Conservation (phyloP, 2,329 filamentous ascomycete genomes). For the Talaromyces funiculosus region DNA sequence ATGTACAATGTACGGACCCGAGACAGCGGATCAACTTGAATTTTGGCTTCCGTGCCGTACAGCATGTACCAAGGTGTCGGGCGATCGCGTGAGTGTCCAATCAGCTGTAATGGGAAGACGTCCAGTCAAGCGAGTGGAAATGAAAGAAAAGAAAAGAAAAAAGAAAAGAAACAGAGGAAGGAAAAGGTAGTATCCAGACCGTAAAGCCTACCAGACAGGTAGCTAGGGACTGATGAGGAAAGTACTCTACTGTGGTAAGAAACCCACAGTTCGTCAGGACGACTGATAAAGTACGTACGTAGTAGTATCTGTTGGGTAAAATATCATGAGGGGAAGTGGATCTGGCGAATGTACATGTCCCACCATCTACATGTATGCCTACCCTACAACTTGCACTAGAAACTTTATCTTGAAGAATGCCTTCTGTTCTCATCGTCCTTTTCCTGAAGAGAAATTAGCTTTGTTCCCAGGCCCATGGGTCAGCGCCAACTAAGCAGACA, state of each 20-base stretch:
- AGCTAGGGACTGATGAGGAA: not conserved
- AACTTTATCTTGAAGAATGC: not conserved
- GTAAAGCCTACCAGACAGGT: not conserved
- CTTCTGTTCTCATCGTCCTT: not conserved
- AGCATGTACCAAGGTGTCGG: not conserved
- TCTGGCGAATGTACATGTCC: not conserved
- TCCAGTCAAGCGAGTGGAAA: not conserved
- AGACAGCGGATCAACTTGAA: slow-evolving; percentile 8
- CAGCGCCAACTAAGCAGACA: not conserved
- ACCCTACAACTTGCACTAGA: not conserved
- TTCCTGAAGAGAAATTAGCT: not conserved
- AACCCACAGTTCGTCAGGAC: not conserved
- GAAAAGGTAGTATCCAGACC: not conserved
- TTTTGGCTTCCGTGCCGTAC: not conserved
- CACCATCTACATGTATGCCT: not conserved
- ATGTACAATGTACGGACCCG: slow-evolving; percentile 2
- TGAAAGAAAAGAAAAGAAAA: not conserved
- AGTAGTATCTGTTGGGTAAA: not conserved
- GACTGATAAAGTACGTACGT: too few relatives aligned
- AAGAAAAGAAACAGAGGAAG: not conserved
- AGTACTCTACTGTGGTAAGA: not conserved
- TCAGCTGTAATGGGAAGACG: not conserved
- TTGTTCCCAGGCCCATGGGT: not conserved
- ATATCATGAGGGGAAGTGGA: not conserved
- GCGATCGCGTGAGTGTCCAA: slow-evolving; percentile 4